Base-by-base conservation (phyloP, 805 yeast genomes). In the Starmerella bacillaris region DNA sequence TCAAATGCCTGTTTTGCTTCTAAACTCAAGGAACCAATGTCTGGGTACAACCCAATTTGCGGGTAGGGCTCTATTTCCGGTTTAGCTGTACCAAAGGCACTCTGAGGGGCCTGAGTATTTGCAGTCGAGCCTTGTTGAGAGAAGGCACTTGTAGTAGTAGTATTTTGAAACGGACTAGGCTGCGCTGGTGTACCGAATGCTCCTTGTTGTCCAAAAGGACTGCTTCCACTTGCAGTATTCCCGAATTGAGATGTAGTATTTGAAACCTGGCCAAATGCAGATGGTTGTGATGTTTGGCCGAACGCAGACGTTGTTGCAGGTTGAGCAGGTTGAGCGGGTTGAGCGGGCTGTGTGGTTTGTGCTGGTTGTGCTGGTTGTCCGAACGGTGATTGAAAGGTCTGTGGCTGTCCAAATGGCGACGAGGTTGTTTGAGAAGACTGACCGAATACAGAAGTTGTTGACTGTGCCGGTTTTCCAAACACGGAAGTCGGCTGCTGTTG, bases 1-100 rank as follows among this genome's bases (percentile, higher is more conserved):
- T 43, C 40, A 50, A 78, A 80, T 17, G 65, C 64, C 4, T 55
- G 58, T 7, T 59, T 32, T 0, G 71, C 60, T 3, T 48, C 56
- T 4, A 63, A 65, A 32, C 66, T 56, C 3, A 72, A 44, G 3
- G 65, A 68, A 0, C 55, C 59, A 4, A 54, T 46, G 2, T 45
- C 46, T 0, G 52, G 42, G 7, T 47, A 2, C 41, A 43, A 22
- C 61, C 63, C 45, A 19, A 24, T 28, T 44, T 64, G 69, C 11
- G 38, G 36, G 29, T 54, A 50, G 4, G 45, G 46, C 28, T 26
- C 17, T 27, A 35, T 11, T 14, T 15, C 5, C 29, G 29, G n/a
- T n/a, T n/a, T n/a, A n/a, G n/a, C n/a, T n/a, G n/a, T n/a, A n/a
- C n/a, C n/a, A n/a, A n/a, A 6, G 5, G 29, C 14, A 7, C 29